phyloP scores from a whole-genome alignment of 257 asterid genomes.

The Solanum medicagineum region DNA sequence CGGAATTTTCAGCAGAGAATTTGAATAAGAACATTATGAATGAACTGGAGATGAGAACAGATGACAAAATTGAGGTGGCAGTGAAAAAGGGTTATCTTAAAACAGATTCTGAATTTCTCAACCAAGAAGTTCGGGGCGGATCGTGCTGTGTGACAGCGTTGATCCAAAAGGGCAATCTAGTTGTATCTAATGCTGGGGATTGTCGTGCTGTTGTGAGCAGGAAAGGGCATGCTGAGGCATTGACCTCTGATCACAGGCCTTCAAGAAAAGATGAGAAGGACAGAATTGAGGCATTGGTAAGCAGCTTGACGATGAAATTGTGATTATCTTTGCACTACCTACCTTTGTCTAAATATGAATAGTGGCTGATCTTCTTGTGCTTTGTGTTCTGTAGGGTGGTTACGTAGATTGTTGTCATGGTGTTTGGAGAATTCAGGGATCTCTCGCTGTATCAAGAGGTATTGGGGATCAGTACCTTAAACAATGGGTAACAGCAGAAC shows the following conservation, averaged over 20 bases:
- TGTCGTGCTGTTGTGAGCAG: slow-evolving; percentile 74
- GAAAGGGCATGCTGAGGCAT: slow-evolving; percentile 57
- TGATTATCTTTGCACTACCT: not conserved
- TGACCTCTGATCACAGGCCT: slow-evolving; percentile 78
- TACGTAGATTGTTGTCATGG: slow-evolving; percentile 63
- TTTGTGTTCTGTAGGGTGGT: slow-evolving; percentile 46
- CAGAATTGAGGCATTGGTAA: slow-evolving; percentile 58
- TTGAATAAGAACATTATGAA: slow-evolving; percentile 33
- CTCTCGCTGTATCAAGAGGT: slow-evolving; percentile 75
- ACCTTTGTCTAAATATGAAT: not conserved
- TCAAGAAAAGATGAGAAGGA: slow-evolving; percentile 57
- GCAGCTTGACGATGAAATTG: not conserved
- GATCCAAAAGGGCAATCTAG: slow-evolving; percentile 38
- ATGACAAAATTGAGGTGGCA: slow-evolving; percentile 23
- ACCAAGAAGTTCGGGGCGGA: slow-evolving; percentile 50
- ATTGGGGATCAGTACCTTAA: slow-evolving; percentile 82
- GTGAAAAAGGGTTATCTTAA: slow-evolving; percentile 53
- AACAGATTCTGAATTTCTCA: slow-evolving; percentile 59
- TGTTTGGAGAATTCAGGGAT: slow-evolving; percentile 69
- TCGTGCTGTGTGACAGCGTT: slow-evolving; percentile 77
- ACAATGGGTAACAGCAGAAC: slow-evolving; percentile 78
- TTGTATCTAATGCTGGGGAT: slow-evolving; percentile 83
- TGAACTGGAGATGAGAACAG: slow-evolving; percentile 25
- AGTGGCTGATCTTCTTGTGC: slow-evolving; percentile 5
- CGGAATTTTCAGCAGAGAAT: slow-evolving; percentile 52